Base-by-base conservation (phyloP, 2,329 filamentous ascomycete species). In the Ophiostoma perfectum region DNA sequence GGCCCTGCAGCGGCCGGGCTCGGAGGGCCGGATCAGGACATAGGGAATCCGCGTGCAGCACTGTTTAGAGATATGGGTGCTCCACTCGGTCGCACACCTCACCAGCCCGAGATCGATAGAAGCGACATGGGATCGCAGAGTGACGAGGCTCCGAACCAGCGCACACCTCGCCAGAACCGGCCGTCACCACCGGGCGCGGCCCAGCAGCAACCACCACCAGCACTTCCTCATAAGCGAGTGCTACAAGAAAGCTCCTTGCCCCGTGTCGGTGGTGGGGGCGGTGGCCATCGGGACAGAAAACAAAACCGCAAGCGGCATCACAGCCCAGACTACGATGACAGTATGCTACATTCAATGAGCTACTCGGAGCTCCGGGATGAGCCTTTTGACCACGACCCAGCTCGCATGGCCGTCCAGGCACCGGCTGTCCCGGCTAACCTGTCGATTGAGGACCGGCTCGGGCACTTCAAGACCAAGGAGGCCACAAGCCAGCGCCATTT, bases 321-420 rank as follows among this genome's bases (percentile, higher is more conserved):
- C 47, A 81, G 78, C 69, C 78, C 80, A 42, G 85, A 88, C 74
- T 88, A 88, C 71, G 83, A 86, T 70, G 85, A 88, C 74, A 80
- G 72, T 60, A 78, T 80, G 55, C 78, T 88, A n/a, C 79, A 80
- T 70, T 75, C 75, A 9, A 88, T 87, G 85, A 78, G 78, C 60
- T 87, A 82, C 74, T 72, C 78, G 2, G 79, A 83, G 42, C 77
- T 88, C 12, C 80, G 78, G 66, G 76, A 78, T 2, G 82, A 88
- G 72, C 78, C 81, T 0, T 88, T 88, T 71, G 85, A 88, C 73
- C 81, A 82, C 70, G 84, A 87, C 71, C 85, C 85, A 3, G 78
- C 83, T 64, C 80, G 81, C 67, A 78, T 78, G n/a, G 65, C 79
- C 73, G 64, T 77, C 76, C 75, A 75, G 76, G 77, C 73, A 68